Evolutionary conservation across 371 early-diverging fungal species (phyloP), one percentile per base, ranked within the genome.

Genomic region (Mortierella sp.): DNA sequence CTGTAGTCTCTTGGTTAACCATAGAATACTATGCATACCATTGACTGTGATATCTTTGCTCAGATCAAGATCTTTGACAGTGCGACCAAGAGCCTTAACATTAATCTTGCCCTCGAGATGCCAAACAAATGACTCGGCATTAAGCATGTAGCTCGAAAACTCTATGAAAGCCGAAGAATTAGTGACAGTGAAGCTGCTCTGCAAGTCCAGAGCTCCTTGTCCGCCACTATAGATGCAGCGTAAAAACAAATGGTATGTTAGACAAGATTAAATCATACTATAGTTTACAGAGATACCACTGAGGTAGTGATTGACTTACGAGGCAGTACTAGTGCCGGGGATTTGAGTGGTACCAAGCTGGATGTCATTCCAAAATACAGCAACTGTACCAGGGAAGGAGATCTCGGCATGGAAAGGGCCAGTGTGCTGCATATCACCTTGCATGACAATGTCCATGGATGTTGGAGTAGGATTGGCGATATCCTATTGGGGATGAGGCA

Each of bases 391-490:
- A 32, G 89, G 88, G 85, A 91, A 91, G 15, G 74, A 54, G 61
- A 91, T 89, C 0, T 77, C 70, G 13, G 90, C 91, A 56, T 76
- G 83, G 74, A 91, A 82, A 17, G 86, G 87, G 55, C 91, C 91
- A n/a, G 91, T 88, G 35, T 86, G 75, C 26, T 83, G 70, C 73
- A 89, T 87, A 8, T 76, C 58, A 43, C 91, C 91, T 49, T 67
- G 61, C 83, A 88, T 85, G 40, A 79, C 79, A 26, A 88, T 83
- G 53, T 83, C 86, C 83, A 89, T 67, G 34, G 64, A 64, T 10
- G 74, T 64, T 12, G 74, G 40, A n/a, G 67, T 51, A 23, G 68
- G 64, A 31, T 73, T 68, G 37, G 69, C 29, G 29, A 66, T 76
- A 12, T 66, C 70, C 62, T 70, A 53, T 17, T 43, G 47, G 34